Base-by-base conservation (phyloP, 2,329 filamentous ascomycete genomes). In the Botrytis paeoniae region DNA sequence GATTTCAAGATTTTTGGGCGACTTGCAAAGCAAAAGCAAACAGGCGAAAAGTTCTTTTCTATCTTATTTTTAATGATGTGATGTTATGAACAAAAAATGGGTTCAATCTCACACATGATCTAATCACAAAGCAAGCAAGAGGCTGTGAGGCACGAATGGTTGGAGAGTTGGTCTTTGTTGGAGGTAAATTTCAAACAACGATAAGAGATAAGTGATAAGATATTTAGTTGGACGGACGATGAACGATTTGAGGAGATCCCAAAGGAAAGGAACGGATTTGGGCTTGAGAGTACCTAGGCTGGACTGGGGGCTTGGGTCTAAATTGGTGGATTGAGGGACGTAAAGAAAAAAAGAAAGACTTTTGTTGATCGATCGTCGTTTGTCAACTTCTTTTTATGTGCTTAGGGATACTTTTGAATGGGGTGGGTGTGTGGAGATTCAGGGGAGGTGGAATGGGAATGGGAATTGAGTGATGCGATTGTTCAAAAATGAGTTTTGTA, bases 101-200 rank as follows among this genome's bases (percentile, higher is more conserved):
- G 48, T 54, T 66, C 65, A 68, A 57, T 57, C 65, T 65, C 39
- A 65, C 62, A 65, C 68, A 63, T 75, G 74, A 73, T 70, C 74
- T 75, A 62, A 73, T 63, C 75, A 78, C 74, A 76, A 76, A 80
- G 64, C 29, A 57, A n/a, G 37, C 32, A 71, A 63, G 60, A 45
- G 69, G 69, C 69, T 71, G 69, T 39, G 69, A 71, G 54, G 45
- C 43, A 70, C 61, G 45, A 37, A 76, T 78, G n/a, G 51, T 57
- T 57, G 74, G 77, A 74, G 72, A 76, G 73, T 77, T 76, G 74
- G 51, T 57, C 75, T 74, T 75, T 75, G 78, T 75, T 74, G 77
- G 77, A 78, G 77, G 78, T 79, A 77, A 77, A 75, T 43, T n/a
- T 29, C 75, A 74, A 75, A 66, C 76, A 76, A 76, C 76, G 74